phyloP scores from a whole-genome alignment of 495 filamentous ascomycete genomes.

The Penicillium robsamsonii region DNA sequence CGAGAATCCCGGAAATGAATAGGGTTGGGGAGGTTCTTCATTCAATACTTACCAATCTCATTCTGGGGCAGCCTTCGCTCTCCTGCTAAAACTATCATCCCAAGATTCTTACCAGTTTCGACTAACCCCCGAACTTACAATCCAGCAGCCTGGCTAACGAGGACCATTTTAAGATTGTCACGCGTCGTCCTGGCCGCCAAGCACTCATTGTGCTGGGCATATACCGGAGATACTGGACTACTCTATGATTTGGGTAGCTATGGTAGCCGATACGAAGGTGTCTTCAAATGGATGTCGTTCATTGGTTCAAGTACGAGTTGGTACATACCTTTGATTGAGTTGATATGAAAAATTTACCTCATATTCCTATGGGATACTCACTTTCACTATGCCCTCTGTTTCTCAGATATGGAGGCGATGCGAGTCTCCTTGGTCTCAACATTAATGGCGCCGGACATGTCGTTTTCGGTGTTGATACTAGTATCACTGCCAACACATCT shows the following conservation, averaged over 20 bases:
- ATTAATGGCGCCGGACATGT: not conserved
- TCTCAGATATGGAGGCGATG: not conserved
- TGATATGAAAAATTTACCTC: not conserved
- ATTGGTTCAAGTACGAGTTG: not conserved
- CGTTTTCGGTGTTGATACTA: not conserved
- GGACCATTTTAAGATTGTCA: not conserved
- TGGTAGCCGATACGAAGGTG: not conserved
- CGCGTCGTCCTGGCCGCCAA: not conserved
- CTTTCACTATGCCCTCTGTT: not conserved
- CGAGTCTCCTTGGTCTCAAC: not conserved
- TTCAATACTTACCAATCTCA: not conserved
- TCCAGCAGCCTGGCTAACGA: not conserved
- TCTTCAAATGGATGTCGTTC: not conserved
- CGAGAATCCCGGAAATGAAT: not conserved
- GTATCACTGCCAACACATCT: not conserved
- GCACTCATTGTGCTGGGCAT: not conserved
- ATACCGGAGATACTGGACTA: not conserved
- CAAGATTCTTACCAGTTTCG: not conserved
- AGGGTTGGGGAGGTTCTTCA: not conserved
- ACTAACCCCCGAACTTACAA: not conserved
- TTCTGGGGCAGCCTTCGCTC: not conserved
- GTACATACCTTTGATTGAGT: not conserved
- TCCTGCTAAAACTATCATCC: not conserved
- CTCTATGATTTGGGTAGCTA: not conserved
- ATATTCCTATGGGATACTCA: not conserved